phyloP scores from a whole-genome alignment of 805 yeast species.

The Hanseniaspora guilliermondii region DNA sequence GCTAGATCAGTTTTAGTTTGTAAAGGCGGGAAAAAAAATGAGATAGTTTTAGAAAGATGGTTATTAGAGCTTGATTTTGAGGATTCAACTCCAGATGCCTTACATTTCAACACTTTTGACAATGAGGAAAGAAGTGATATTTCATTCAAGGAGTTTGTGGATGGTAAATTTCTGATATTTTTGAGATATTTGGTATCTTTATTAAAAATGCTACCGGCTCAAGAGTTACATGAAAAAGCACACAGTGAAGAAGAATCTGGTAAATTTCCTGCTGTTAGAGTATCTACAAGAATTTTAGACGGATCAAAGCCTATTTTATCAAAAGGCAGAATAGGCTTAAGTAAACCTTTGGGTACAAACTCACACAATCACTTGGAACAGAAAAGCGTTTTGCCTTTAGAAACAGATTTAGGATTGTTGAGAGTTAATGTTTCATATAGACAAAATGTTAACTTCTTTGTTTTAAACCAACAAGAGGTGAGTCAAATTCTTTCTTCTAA shows the following conservation, averaged over 20 bases:
- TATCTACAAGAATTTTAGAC: conserved; percentile 56
- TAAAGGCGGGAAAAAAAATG: conserved; percentile 56
- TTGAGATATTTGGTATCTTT: conserved; percentile 64
- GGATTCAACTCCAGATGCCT: conserved; percentile 31
- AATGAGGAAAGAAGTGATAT: conserved; percentile 17
- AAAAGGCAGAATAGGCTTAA: conserved; percentile 73
- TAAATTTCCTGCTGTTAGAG: conserved; percentile 23
- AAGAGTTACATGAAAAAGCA: conserved; percentile 40
- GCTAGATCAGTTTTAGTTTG: conserved; percentile 41
- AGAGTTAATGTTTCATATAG: conserved; percentile 71
- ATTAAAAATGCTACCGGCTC: conserved; percentile 58
- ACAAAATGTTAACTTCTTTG: conserved; percentile 50
- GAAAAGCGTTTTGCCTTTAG: conserved; percentile 54
- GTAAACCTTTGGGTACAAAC: conserved; percentile 44
- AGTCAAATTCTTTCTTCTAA: not conserved
- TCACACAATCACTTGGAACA: conserved; percentile 44
- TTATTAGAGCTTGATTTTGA: conserved; percentile 46
- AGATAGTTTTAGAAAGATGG: conserved; percentile 93
- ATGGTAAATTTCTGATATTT: conserved; percentile 60
- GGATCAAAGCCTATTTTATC: conserved; percentile 70
- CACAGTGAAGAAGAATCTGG: conserved; percentile 22
- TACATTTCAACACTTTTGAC: conserved; percentile 28
- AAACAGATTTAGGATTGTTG: conserved; percentile 63
- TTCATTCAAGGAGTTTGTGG: conserved; percentile 53
- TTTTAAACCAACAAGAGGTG: conserved; percentile 43